Base-by-base conservation (phyloP, 139 green algal species). In the Micractinium conductrix region DNA sequence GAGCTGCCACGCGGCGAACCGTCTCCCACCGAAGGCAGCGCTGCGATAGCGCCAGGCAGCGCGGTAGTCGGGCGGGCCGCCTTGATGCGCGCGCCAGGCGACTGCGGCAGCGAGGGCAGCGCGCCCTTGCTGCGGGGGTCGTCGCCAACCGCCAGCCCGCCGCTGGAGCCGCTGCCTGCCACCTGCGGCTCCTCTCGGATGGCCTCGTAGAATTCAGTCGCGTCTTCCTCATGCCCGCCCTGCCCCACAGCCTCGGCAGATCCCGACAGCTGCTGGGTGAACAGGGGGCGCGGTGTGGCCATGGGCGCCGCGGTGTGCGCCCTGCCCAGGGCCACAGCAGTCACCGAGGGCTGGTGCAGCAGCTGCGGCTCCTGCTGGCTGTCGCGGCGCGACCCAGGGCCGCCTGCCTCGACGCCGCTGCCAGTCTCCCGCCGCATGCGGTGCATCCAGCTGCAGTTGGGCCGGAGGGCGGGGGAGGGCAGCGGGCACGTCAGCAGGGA, bases 401-500 rank as follows among this genome's bases (percentile, higher is more conserved):
- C 40, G 8, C 38, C 24, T 12, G 22, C 69, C 6, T 75, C 69
- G 40, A 45, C 12, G 40, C 28, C 43, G 40, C 69, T 33, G 69
- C 65, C 65, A 9, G 69, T 75, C 45, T 43, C 74, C 4, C 74
- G 74, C 16, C 45, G 35, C 74, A 80, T 65, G 40, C 78, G 60
- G 17, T 83, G 55, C 50, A 73, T 74, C 78, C 78, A 83, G 58
- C 60, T 62, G 69, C 69, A 22, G 7, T 37, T 21, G n/a, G 24
- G 40, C n/a, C n/a, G n/a, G n/a, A n/a, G n/a, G n/a, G n/a, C n/a
- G n/a, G n/a, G n/a, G n/a, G n/a, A n/a, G n/a, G n/a, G n/a, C n/a
- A n/a, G n/a, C n/a, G n/a, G n/a, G n/a, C n/a, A n/a, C n/a, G n/a
- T n/a, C n/a, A n/a, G n/a, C n/a, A n/a, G n/a, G n/a, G n/a, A n/a